Conservation (phyloP, 1,284 basidiomycete species). For the Cutaneotrichosporon arboriforme region DNA sequence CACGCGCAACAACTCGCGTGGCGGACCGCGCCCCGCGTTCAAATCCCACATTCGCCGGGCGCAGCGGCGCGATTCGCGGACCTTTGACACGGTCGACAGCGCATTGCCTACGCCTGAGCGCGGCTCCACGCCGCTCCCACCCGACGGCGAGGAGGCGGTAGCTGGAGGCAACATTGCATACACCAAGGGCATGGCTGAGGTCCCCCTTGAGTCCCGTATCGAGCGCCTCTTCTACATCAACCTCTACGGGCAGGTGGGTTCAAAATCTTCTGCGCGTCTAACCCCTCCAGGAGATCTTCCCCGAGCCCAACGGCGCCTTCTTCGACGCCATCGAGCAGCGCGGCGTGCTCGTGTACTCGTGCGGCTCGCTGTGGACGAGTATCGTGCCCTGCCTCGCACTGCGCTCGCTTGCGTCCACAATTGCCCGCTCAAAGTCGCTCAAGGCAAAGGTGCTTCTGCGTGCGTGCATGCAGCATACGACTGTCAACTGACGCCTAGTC, state of each 20-base stretch:
- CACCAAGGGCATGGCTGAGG: conserved; percentile 51
- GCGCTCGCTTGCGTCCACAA: conserved; percentile 70
- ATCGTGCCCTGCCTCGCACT: conserved; percentile 88
- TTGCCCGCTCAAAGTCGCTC: conserved; percentile 67
- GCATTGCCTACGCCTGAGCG: conserved; percentile 18
- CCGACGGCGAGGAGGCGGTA: conserved; percentile 52
- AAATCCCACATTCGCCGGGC: conserved; percentile 3
- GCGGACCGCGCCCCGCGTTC: background rate
- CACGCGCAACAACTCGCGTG: background rate
- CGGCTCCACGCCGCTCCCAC: conserved; percentile 1
- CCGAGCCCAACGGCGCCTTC: conserved; percentile 77
- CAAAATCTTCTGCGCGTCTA: background rate
- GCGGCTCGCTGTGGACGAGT: conserved; percentile 89
- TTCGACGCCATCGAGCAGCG: conserved; percentile 60
- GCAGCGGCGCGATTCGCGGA: conserved; percentile 39
- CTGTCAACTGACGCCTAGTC: conserved; percentile 53
- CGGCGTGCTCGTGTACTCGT: conserved; percentile 78
- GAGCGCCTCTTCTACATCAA: conserved; percentile 82
- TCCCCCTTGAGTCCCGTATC: conserved; percentile 62
- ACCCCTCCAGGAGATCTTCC: conserved; percentile 66
- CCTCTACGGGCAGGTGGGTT: conserved; percentile 64
- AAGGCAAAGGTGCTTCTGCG: conserved; percentile 76
- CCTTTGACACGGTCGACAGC: conserved; percentile 41
- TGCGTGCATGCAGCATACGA: conserved; percentile 49
- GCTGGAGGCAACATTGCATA: conserved; percentile 48